Conservation (phyloP, 164 flowering plant genomes). For the Berberis vulgaris region DNA sequence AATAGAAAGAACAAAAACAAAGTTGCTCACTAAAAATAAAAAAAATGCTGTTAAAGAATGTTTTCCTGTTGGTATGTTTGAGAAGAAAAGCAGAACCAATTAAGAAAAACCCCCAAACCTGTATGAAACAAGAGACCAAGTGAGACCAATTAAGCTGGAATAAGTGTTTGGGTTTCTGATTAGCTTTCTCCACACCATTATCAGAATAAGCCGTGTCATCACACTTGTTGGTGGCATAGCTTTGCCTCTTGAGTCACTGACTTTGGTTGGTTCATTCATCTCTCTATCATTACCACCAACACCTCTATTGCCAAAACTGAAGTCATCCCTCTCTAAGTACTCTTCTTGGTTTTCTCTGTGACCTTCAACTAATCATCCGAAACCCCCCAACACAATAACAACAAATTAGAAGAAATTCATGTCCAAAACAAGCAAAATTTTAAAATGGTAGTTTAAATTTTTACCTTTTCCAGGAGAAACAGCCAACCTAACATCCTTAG, state of each 20-base stretch:
- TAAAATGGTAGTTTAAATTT: not conserved
- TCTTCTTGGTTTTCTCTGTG: constrained; percentile 37
- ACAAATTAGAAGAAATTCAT: not conserved
- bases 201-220: constrained; percentile 83
- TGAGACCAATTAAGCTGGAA: constrained; percentile 85
- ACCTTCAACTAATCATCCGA: constrained; percentile 24
- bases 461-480: constrained; percentile 72
- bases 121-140: constrained; percentile 83
- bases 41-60: constrained; percentile 2
- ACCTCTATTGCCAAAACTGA: constrained; percentile 67
- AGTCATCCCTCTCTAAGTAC: constrained; percentile 56
- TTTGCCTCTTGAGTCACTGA: constrained; percentile 32
- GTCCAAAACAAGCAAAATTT: not conserved
- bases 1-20: not conserved
- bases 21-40: not conserved
- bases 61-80: not conserved
- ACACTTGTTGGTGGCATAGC: constrained; percentile 90
- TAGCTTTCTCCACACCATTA: constrained; percentile 96
- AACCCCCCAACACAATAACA: not conserved
- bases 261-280: constrained; percentile 28
- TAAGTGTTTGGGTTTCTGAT: constrained; percentile 93
- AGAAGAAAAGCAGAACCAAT: not conserved
- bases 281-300: constrained; percentile 15
- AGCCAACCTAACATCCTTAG: constrained; percentile 54
- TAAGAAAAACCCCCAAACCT: constrained; percentile 25